A percentile compares a stretch with the other conserved stretches of the same genome.
Evolutionary conservation across 2,329 filamentous ascomycete species (phyloP).

Genomic region (Monosporascus sp.): DNA sequence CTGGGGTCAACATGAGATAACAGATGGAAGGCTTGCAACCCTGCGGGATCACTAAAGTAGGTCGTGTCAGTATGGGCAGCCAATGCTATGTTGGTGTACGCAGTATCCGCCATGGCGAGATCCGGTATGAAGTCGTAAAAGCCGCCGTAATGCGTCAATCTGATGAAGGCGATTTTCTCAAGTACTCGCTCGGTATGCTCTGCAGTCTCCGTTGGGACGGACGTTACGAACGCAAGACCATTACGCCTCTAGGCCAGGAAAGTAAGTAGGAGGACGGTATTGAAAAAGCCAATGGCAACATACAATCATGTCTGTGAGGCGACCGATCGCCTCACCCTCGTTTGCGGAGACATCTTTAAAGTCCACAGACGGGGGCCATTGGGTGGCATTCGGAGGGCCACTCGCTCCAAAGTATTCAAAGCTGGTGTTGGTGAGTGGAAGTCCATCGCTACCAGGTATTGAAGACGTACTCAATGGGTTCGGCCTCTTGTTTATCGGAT

Average conservation of each 20-base stretch:
- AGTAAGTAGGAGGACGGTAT: not conserved
- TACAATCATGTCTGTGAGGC: constrained; percentile 60
- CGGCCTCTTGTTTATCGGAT: constrained; percentile 25
- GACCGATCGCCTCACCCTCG: constrained; percentile 49
- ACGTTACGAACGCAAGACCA: constrained; percentile 74
- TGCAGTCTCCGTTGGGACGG: constrained; percentile 59
- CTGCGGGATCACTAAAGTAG: constrained; percentile 89
- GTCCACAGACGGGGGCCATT: constrained; percentile 50
- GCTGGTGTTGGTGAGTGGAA: constrained; percentile 6
- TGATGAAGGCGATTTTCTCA: constrained; percentile 78
- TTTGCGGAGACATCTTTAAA: constrained; percentile 57
- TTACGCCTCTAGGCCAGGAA: constrained; percentile 48
- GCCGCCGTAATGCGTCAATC: constrained; percentile 83
- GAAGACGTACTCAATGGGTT: constrained; percentile 28
- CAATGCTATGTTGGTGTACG: constrained; percentile 82
- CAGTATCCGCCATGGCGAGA: constrained; percentile 80
- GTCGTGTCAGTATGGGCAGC: constrained; percentile 90
- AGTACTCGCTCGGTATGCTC: constrained; percentile 70
- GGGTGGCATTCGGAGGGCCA: constrained; percentile 27
- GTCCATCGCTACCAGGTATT: not conserved
- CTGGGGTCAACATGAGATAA: constrained; percentile 59
- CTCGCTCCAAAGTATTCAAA: constrained; percentile 23
- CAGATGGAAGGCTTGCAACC: constrained; percentile 88
- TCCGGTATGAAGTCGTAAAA: constrained; percentile 82
- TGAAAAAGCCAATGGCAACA: not conserved